These are phyloP conservation scores for Groenewaldozyma auringiensis DNA, from an alignment of 1,139 yeast genomes.

Conservation along the genomic window DNA sequence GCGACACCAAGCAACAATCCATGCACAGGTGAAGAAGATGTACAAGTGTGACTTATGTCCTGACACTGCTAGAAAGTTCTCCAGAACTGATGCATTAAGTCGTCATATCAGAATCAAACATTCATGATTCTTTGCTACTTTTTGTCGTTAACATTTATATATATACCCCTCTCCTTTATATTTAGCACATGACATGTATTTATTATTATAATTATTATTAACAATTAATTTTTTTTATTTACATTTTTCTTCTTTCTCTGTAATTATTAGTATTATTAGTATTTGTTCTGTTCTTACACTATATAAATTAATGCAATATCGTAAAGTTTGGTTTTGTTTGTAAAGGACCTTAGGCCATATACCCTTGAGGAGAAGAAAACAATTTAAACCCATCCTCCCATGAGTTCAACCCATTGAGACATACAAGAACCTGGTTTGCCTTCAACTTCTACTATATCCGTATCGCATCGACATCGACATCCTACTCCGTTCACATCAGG, in stretches of 20 bases:
- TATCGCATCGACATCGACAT: slow-evolving; percentile 79
- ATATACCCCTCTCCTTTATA: slow-evolving; percentile 4
- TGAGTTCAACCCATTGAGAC: slow-evolving; percentile 42
- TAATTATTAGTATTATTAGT: too few species aligned
- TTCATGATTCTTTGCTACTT: slow-evolving; percentile 13
- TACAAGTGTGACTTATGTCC: slow-evolving; percentile 82
- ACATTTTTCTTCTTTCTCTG: too few species aligned
- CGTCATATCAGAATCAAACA: slow-evolving; percentile 91
- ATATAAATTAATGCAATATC: background rate
- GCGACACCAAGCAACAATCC: slow-evolving; percentile 94
- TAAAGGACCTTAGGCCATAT: too few species aligned
- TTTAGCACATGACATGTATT: slow-evolving; percentile 4
- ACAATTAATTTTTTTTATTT: background rate
- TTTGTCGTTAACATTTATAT: background rate
- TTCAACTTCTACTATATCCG: slow-evolving; percentile 45
- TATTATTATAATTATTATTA: slow-evolving; percentile 7
- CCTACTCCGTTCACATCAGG: slow-evolving; percentile 58
- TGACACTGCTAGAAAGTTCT: slow-evolving; percentile 71
- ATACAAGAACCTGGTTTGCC: slow-evolving; percentile 48
- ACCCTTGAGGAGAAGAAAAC: background rate
- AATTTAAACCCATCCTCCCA: slow-evolving; percentile 26
- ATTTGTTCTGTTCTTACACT: background rate
- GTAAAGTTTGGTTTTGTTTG: background rate
- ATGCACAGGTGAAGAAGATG: slow-evolving; percentile 76
- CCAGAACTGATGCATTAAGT: slow-evolving; percentile 90